Evolutionary conservation across 306 rosid species (phyloP), one percentile per base, ranked within the genome.

Genomic region (Trifolium repens): DNA sequence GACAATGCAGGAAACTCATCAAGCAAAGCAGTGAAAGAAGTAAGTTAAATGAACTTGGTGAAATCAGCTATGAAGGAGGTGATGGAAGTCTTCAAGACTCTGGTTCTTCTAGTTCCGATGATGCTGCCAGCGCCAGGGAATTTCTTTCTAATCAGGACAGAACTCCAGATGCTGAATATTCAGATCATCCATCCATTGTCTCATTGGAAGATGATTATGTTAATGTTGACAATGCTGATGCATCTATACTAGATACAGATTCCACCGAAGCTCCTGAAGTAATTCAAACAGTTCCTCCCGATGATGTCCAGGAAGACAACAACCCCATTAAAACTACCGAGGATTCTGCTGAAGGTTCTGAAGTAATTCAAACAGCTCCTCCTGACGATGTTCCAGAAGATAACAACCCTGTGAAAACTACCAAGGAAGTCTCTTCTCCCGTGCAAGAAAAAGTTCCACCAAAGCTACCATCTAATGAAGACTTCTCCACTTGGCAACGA

Each of bases 101-200:
- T 34, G 87, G 87, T 80, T 96, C 97, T 84, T 91, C 96, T 70
- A 90, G 96, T 90, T 96, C 98, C 1, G 99, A 88, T 77, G 99
- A 90, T 24, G 96, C 82, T 68, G 88, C 86, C 12, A 92, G 97
- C 14, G 96, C 97, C 57, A 85, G 94, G 69, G 94, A 89, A 26
- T 92, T 96, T 71, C 96, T 96, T 63, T 96, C 98, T 53, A 91
- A 98, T 81, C 96, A 83, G 76, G 99, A 87, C 55, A 79, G 80
- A 69, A 85, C 88, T 72, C 92, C 91, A 71, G 84, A 79, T 50
- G 74, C 40, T 73, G 93, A 90, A 76, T 79, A 73, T 84, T 89
- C 91, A 26, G 90, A 86, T 73, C 90, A 85, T 49, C 88, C 89
- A 65, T 88, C 96, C 30, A 57, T 79, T 78, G 73, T 86, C 78